Evolutionary conservation across 371 early-diverging fungal genomes (phyloP), one percentile per base, ranked within the genome.

Genomic region (Capillidium heterosporum): DNA sequence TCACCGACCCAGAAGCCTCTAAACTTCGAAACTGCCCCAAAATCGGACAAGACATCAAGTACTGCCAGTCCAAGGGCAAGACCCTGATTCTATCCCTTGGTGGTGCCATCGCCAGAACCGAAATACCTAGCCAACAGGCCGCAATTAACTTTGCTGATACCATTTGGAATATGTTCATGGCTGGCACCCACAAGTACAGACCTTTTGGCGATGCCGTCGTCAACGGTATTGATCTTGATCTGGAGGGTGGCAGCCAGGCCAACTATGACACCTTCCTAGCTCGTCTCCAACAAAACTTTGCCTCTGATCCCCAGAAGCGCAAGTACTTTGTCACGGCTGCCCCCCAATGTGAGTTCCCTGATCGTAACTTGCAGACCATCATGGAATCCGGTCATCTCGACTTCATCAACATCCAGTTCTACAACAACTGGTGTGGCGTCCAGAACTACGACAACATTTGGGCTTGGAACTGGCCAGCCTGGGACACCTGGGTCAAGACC

Each of bases 211-310:
- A 66, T 64, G 72, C 76, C 23, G 59, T 67, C 0, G 57, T 80
- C 4, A 84, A 85, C 58, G 83, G 86, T 0, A 68, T 82, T 42
- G 84, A 85, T 56, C 61, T 85, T 32, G 86, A 85, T 58, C 78
- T 82, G 46, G 82, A 82, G 57, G 81, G 76, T 46, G 81, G 80
- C 10, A 49, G 61, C 10, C 56, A 65, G n/a, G 67, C 70, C 0
- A 77, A 78, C 15, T 68, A 68, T n/a, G 50, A 58, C 1, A 69
- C 65, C 5, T 73, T 82, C 44, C 65, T 78, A 19, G 58, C 58
- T 23, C 66, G 66, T 53, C 62, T 80, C 27, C 74, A 75, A 15
- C 48, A 57, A 24, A 61, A 65, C 41, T 74, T 61, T 59, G 42
- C 21, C 1, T 19, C 31, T 31, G 65, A 64, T 27, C 13, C 13